These are phyloP conservation scores for Pilasporangium apinafurcum DNA, from an alignment of 352 stramenopile species.

Conservation along the genomic window DNA sequence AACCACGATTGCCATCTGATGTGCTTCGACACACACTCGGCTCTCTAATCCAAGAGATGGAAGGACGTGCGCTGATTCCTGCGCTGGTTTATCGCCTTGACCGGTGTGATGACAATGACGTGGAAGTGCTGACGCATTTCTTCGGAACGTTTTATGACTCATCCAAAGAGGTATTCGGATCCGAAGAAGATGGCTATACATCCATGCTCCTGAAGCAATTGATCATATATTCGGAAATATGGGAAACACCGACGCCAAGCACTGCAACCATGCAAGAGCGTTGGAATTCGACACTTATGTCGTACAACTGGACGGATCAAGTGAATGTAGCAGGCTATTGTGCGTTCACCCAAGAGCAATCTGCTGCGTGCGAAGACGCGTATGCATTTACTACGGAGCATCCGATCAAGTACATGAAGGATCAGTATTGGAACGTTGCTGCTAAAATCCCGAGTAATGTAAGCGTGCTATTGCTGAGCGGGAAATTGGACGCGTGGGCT, in stretches of 20 bases:
- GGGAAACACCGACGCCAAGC: slow-evolving; percentile 23
- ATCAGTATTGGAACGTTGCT: slow-evolving; percentile 44
- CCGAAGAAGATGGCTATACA: slow-evolving; percentile 16
- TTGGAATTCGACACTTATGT: slow-evolving; percentile 34
- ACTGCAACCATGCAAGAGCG: slow-evolving; percentile 6
- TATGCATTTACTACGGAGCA: slow-evolving; percentile 7
- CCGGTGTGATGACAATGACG: slow-evolving; percentile 20
- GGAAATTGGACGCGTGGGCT: slow-evolving; percentile 42
- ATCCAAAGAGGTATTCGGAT: not conserved
- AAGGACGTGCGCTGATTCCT: slow-evolving; percentile 21
- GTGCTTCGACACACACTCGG: slow-evolving; percentile 16
- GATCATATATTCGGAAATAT: slow-evolving; percentile 52
- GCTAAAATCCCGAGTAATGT: slow-evolving; percentile 25
- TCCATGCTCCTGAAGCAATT: slow-evolving; percentile 38
- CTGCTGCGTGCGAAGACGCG: slow-evolving; percentile 12
- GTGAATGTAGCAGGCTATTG: slow-evolving; percentile 29
- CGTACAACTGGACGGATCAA: slow-evolving; percentile 26
- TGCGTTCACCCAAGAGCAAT: slow-evolving; percentile 41
- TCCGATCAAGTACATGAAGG: slow-evolving; percentile 27
- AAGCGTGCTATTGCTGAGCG: slow-evolving; percentile 40
- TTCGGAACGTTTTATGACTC: slow-evolving; percentile 9
- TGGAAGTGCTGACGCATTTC: slow-evolving; percentile 14
- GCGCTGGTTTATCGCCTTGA: slow-evolving; percentile 27
- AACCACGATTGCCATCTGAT: slow-evolving; percentile 11
- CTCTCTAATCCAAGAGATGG: slow-evolving; percentile 12